These are phyloP conservation scores for Saccharomycopsis fermentans DNA, from an alignment of 805 yeast genomes.

Conservation along the genomic window DNA sequence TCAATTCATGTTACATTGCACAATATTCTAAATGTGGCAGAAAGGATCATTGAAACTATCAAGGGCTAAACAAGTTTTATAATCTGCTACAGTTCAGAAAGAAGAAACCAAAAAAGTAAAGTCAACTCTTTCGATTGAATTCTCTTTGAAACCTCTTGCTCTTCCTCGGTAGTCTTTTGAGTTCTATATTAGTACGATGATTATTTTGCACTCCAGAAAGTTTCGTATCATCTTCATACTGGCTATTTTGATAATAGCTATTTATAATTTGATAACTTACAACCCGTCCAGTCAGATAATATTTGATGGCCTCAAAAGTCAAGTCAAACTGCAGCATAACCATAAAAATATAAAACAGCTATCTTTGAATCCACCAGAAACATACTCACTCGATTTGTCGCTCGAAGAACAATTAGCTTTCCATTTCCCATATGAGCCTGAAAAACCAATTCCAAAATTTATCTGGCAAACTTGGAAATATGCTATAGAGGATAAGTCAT, in stretches of 20 bases:
- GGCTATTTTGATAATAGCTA: background rate
- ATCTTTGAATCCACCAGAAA: background rate
- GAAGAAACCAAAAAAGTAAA: too few species aligned
- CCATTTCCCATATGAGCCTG: constrained; percentile 66
- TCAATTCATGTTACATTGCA: too few species aligned
- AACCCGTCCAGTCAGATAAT: background rate
- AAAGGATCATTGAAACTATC: too few species aligned
- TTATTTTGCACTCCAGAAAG: background rate
- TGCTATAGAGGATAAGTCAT: constrained; percentile 41
- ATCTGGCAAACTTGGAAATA: constrained; percentile 96
- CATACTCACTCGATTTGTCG: constrained; percentile 5
- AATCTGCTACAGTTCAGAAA: too few species aligned
- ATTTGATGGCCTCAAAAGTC: background rate
- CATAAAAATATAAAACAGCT: background rate
- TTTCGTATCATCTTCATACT: background rate
- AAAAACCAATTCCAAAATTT: constrained; percentile 57
- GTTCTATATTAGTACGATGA: background rate
- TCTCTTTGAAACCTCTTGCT: background rate
- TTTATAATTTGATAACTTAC: background rate
- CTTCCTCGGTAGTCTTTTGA: too few species aligned
- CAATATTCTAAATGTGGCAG: too few species aligned
- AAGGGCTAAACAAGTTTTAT: too few species aligned
- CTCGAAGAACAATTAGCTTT: constrained; percentile 52
- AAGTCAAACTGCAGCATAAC: background rate
- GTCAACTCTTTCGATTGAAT: too few species aligned